Base-by-base conservation (phyloP, 1,284 basidiomycete species). In the Rhodotorula glutinis region DNA sequence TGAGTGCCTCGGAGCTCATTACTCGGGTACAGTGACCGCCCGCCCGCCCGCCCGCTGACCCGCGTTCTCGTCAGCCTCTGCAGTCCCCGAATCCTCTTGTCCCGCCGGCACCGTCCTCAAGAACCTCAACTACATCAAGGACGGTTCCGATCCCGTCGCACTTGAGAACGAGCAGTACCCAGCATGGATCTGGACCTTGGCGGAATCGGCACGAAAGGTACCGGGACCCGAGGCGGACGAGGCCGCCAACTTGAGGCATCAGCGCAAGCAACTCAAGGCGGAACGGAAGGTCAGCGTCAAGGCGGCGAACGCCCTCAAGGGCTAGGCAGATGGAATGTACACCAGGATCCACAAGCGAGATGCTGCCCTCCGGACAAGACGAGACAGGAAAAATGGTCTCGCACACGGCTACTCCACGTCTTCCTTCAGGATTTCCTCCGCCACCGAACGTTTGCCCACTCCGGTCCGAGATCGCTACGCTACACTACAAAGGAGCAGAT, bases 81-180 rank as follows among this genome's bases (percentile, higher is more conserved):
- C 51, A 3, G 17, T 44, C 11, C 47, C 67, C n/a, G n/a, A 55
- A 30, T 73, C 72, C 11, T 61, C 66, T 46, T 73, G 72, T 51
- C 64, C 69, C 11, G 52, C 65, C 23, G 69, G 72, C 17, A 71
- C 72, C 44, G 57, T 62, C 40, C 47, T 73, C 33, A 65, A 60
- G 17, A 65, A 65, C 13, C 58, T 73, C 30, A 67, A 65, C 57
- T 68, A 61, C 44, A 60, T 66, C 57, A 73, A 73, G 47, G 65
- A 71, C 59, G 69, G 58, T 19, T 17, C 46, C 30, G 70, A 71
- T 46, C 60, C 67, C 17, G 38, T 69, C 51, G 67, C 72, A 13
- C 63, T 68, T 60, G 66, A 62, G 29, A 66, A 71, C 46, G n/a
- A 38, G n/a, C 66, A 69, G 33, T 73, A 73, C 60, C 71, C 71